These are phyloP conservation scores for Chamaenerion angustifolium DNA, from an alignment of 345 rosid genomes.

Conservation along the genomic window DNA sequence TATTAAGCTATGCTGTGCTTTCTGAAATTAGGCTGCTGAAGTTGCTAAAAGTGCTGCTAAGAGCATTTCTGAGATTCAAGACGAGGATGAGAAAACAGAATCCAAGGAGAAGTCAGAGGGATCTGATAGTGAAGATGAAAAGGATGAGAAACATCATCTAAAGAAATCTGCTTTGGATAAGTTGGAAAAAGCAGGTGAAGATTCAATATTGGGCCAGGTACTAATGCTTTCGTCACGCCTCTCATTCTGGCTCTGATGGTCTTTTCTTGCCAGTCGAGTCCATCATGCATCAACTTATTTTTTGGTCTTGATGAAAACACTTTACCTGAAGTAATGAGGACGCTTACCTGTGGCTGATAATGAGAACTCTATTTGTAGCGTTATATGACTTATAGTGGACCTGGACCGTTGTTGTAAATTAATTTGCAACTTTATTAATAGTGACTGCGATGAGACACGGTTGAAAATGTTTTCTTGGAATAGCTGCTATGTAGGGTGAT, in stretches of 20 bases:
- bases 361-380: too few species aligned
- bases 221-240: slow-evolving; percentile 4
- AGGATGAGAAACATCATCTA: slow-evolving; percentile 39
- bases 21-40: slow-evolving; percentile 55
- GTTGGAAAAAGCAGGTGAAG: slow-evolving; percentile 77
- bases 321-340: too few species aligned
- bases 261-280: too few species aligned
- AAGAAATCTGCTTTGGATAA: slow-evolving; percentile 62
- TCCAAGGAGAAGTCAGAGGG: slow-evolving; percentile 36
- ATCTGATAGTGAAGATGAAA: slow-evolving; percentile 35
- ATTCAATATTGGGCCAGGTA: slow-evolving; percentile 85
- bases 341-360: too few species aligned
- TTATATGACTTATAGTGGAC: too few species aligned
- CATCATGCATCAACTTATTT: too few species aligned
- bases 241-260: background rate
- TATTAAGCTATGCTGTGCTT: background rate
- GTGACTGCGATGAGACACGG: too few species aligned
- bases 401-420: background rate
- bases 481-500: background rate
- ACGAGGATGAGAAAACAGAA: slow-evolving; percentile 39
- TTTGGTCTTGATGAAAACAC: too few species aligned
- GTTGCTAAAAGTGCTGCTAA: slow-evolving; percentile 83
- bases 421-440: background rate
- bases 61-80: slow-evolving; percentile 52
- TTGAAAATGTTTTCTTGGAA: background rate